Conservation (phyloP, 306 rosid genomes). For the Casuarina equisetifolia region DNA sequence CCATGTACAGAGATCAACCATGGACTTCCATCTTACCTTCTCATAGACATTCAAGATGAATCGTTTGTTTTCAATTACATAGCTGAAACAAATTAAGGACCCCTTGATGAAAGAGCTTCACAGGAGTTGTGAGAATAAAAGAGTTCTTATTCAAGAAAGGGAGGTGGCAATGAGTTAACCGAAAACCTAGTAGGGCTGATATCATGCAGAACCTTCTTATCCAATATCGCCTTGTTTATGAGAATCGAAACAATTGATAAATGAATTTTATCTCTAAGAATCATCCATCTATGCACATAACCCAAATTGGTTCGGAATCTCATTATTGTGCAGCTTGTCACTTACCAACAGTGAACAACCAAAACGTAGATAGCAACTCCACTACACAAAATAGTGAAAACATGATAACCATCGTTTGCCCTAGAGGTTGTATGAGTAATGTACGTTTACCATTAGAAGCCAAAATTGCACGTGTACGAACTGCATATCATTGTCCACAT, state of each 20-base stretch:
- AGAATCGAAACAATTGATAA: slow-evolving; percentile 22
- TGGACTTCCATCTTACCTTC: too few species aligned
- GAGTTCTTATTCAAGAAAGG: neutral
- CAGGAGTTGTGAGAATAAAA: too few species aligned
- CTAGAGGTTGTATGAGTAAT: slow-evolving; percentile 34
- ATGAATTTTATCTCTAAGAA: slow-evolving; percentile 20
- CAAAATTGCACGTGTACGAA: slow-evolving; percentile 99
- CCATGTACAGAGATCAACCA: too few species aligned
- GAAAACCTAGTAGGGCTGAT: neutral
- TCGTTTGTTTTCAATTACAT: too few species aligned
- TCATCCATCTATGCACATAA: slow-evolving; percentile 48
- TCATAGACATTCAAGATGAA: too few species aligned
- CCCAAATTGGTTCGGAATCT: slow-evolving; percentile 36
- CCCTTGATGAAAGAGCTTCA: too few species aligned
- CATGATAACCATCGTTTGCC: slow-evolving; percentile 51
- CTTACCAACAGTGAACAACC: slow-evolving; percentile 24
- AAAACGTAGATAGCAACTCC: slow-evolving; percentile 35
- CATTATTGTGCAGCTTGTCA: slow-evolving; percentile 35
- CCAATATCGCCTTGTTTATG: slow-evolving; percentile 10
- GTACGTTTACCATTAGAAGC: slow-evolving; percentile 46
- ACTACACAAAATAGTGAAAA: slow-evolving; percentile 1
- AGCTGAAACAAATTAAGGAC: too few species aligned
- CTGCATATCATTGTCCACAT: slow-evolving; percentile 95
- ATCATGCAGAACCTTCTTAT: slow-evolving; percentile 14
- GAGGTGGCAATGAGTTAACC: slow-evolving; percentile 12